Evolutionary conservation across 495 filamentous ascomycete genomes (phyloP).

Genomic region (Penicillium samsonianum): DNA sequence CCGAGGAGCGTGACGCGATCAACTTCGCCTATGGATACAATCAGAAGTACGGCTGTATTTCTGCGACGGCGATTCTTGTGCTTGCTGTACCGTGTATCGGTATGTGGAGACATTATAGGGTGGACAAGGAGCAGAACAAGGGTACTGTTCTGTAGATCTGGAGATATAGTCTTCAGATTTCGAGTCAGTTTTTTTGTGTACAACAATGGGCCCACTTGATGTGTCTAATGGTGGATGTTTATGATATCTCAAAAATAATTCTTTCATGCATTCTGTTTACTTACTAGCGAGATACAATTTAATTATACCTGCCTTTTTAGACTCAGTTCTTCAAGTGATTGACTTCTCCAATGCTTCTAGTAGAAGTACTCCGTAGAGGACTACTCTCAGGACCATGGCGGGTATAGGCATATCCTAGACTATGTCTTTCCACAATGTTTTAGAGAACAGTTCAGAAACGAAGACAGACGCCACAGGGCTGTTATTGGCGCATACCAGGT

Average conservation of each 20-base stretch:
- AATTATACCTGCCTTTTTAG: too few species aligned
- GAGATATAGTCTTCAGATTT: background rate
- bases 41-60: slow-evolving; percentile 58
- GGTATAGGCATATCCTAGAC: background rate
- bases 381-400: background rate
- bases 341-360: background rate
- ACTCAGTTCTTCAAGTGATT: background rate
- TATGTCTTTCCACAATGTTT: background rate
- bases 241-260: background rate
- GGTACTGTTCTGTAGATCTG: slow-evolving; percentile 29
- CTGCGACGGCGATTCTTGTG: slow-evolving; percentile 35
- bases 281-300: background rate
- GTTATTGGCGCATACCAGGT: background rate
- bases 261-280: background rate
- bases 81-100: slow-evolving; percentile 35
- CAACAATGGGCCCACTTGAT: background rate
- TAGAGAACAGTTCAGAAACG: background rate
- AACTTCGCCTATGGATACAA: slow-evolving; percentile 57
- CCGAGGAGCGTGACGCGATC: slow-evolving; percentile 53
- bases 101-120: slow-evolving; percentile 42
- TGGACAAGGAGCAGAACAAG: slow-evolving; percentile 46
- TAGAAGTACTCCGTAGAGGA: background rate
- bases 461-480: slow-evolving; percentile 2
- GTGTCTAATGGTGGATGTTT: background rate
- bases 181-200: background rate